Evolutionary conservation across 495 filamentous ascomycete species (phyloP), one percentile per base, ranked within the genome.

Genomic region (Symbiotaphrina buchneri): DNA sequence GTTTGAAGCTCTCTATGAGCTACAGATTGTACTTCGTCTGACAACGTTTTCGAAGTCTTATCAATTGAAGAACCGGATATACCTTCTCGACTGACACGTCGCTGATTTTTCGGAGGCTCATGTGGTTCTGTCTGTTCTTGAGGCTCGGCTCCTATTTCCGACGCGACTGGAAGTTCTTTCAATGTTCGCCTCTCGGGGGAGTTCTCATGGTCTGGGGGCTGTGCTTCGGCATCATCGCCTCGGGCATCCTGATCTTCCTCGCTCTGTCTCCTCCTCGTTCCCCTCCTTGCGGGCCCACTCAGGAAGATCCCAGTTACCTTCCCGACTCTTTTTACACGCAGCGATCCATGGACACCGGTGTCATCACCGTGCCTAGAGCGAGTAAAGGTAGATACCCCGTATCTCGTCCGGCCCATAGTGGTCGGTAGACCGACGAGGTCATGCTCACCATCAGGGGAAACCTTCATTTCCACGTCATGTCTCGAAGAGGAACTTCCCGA

Each of bases 251-350:
- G 15, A 28, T 74, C 71, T 26, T 82, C 77, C 24, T 82, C 76
- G 37, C 73, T 80, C 45, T 77, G 72, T 30, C 74, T 61, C 35
- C 74, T 58, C 36, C 63, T 42, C 11, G 73, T 63, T 10, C 74
- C 76, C 37, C 77, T 56, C 34, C 77, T 64, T 14, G 74, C 75
- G 6, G 77, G 75, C 0, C 74, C 74, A 35, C 69, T 79, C 15
- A 82, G 52, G 40, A 80, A 82, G 35, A 61, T 67, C 0, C 77
- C 77, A 6, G 72, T 66, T 4, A 71, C 51, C 39, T 76, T 74
- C 10, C 66, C 70, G 18, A 79, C 61, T 38, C 73, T 58, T 48
- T 78, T 81, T n/a, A 76, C 52, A 1, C 76, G 66, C 50, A 78
- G 54, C 11, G 75, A 76, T 43, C 68, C 73, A 36, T 71, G 74